Percentiles rank a stretch among this genome's conserved stretches.
Evolutionary conservation across 495 filamentous ascomycete genomes (phyloP).

Genomic region (Xylaria venustula): DNA sequence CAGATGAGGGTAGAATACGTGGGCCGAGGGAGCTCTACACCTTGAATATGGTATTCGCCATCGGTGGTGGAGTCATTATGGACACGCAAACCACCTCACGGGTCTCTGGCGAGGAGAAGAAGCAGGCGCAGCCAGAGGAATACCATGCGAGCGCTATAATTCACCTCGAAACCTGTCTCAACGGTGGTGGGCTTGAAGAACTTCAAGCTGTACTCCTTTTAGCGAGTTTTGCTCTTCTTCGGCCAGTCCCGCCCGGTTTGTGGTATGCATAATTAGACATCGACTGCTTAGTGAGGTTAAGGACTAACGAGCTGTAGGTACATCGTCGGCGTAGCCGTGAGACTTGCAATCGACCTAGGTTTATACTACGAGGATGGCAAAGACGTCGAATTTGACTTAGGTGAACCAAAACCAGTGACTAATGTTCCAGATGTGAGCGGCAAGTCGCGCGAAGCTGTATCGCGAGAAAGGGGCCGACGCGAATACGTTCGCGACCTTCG

Average conservation of each 20-base stretch:
- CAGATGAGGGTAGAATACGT: constrained; percentile 62
- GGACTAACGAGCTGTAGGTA: constrained; percentile 50
- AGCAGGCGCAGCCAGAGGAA: constrained; percentile 86
- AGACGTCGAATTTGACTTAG: constrained; percentile 53
- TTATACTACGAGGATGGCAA: constrained; percentile 90
- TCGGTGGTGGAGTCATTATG: constrained; percentile 89
- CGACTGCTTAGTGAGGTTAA: neutral
- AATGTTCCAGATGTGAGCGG: constrained; percentile 16
- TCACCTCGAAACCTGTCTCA: constrained; percentile 83
- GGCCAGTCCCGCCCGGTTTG: constrained; percentile 87
- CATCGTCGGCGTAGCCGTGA: constrained; percentile 89
- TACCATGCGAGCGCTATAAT: constrained; percentile 94
- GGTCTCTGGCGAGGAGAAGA: constrained; percentile 31
- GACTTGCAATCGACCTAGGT: constrained; percentile 86
- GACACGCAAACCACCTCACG: constrained; percentile 45
- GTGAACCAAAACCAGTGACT: neutral
- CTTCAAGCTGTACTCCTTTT: constrained; percentile 87
- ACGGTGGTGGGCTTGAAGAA: constrained; percentile 82
- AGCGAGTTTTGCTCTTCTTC: constrained; percentile 84
- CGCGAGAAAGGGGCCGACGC: constrained; percentile 64
- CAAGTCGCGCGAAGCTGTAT: constrained; percentile 27
- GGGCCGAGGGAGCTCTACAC: constrained; percentile 84
- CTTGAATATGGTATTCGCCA: constrained; percentile 97
- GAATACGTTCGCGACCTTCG: constrained; percentile 87
- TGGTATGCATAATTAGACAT: constrained; percentile 50